phyloP scores from a whole-genome alignment of 805 yeast genomes.

The Teunomyces lycoperdinae region DNA sequence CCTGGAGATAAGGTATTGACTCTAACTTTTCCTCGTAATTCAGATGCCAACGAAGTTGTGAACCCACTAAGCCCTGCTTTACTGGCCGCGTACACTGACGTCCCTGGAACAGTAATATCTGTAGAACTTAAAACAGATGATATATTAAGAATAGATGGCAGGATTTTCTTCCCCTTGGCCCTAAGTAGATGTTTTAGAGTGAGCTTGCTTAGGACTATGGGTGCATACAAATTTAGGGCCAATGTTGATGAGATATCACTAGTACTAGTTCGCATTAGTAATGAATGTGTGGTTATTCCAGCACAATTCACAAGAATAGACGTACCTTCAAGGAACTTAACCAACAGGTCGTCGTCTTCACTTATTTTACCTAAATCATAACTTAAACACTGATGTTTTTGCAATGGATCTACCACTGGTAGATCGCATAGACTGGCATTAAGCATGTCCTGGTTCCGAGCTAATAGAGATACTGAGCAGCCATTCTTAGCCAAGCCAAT shows the following conservation, averaged over 20 bases:
- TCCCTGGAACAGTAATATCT: slow-evolving; percentile 44
- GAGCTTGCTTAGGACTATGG: slow-evolving; percentile 56
- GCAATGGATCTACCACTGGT: slow-evolving; percentile 13
- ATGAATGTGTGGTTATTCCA: slow-evolving; percentile 57
- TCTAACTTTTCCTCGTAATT: slow-evolving; percentile 53
- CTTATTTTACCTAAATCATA: slow-evolving; percentile 27
- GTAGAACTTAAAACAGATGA: slow-evolving; percentile 60
- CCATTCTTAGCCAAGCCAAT: slow-evolving; percentile 48
- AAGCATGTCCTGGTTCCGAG: slow-evolving; percentile 45
- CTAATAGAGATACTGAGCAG: slow-evolving; percentile 47
- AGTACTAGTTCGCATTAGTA: slow-evolving; percentile 44
- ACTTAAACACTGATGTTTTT: slow-evolving; percentile 28
- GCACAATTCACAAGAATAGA: slow-evolving; percentile 62
- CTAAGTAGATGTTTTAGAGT: slow-evolving; percentile 51
- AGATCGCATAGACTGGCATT: slow-evolving; percentile 16
- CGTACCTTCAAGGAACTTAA: slow-evolving; percentile 27
- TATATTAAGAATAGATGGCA: slow-evolving; percentile 52
- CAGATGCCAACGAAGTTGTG: slow-evolving; percentile 57
- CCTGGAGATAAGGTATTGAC: slow-evolving; percentile 73
- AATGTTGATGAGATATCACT: slow-evolving; percentile 46
- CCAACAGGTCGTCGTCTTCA: neutral
- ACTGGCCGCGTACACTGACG: slow-evolving; percentile 64
- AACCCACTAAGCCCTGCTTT: slow-evolving; percentile 71
- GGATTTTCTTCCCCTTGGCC: slow-evolving; percentile 11
- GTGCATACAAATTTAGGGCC: slow-evolving; percentile 55